Evolutionary conservation across 352 stramenopile genomes (phyloP).

Genomic region (Phytophthora crassamura): DNA sequence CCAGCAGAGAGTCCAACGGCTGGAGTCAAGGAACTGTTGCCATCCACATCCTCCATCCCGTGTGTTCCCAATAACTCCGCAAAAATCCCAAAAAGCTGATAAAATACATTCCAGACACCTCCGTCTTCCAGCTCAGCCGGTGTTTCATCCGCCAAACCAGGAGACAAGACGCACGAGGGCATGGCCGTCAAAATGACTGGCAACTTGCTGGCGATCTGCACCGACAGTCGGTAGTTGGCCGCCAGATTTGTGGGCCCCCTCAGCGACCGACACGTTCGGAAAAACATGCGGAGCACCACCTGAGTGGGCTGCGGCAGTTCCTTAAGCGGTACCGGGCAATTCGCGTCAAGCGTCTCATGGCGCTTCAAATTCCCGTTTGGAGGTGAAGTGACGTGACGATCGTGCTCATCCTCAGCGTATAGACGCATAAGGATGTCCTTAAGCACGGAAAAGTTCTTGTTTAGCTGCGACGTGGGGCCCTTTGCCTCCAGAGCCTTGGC

Average conservation of each 20-base stretch:
- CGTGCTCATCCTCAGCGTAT: slow-evolving; percentile 21
- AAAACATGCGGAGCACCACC: slow-evolving; percentile 75
- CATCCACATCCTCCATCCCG: not conserved
- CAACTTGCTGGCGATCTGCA: slow-evolving; percentile 61
- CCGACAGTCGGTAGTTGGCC: slow-evolving; percentile 42
- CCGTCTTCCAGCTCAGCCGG: slow-evolving; percentile 8
- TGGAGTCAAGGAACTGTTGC: not conserved
- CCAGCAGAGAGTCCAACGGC: slow-evolving; percentile 12
- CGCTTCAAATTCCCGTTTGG: slow-evolving; percentile 20
- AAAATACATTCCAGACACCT: slow-evolving; percentile 53
- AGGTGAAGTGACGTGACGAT: slow-evolving; percentile 22
- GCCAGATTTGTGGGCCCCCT: slow-evolving; percentile 33
- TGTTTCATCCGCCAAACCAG: slow-evolving; percentile 42
- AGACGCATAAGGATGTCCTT: slow-evolving; percentile 35
- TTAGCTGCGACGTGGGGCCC: slow-evolving; percentile 32
- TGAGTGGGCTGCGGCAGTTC: slow-evolving; percentile 66
- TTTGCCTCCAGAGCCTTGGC: slow-evolving; percentile 36
- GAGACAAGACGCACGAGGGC: slow-evolving; percentile 61
- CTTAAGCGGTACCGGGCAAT: slow-evolving; percentile 35
- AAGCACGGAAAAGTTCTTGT: slow-evolving; percentile 55
- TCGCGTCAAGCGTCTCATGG: not conserved
- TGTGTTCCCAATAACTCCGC: slow-evolving; percentile 39
- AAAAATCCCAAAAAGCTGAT: slow-evolving; percentile 61
- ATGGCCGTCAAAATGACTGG: slow-evolving; percentile 62
- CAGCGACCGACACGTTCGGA: slow-evolving; percentile 63